Percentiles rank a stretch among this genome's conserved stretches.
Conservation (phyloP, 257 asterid genomes). For the Lycium barbarum region DNA sequence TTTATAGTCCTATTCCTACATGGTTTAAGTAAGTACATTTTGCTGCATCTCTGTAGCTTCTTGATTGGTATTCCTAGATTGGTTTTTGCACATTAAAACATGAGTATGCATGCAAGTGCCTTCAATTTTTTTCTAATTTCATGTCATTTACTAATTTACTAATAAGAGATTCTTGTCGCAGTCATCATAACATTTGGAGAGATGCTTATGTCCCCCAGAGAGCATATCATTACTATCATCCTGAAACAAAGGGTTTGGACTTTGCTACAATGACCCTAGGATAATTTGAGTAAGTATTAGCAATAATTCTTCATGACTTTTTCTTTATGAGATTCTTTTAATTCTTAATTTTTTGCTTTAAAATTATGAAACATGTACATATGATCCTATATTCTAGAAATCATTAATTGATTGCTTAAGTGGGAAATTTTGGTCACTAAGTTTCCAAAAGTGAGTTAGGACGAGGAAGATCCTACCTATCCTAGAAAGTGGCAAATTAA, state of each 20-base stretch:
- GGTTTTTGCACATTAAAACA: neutral
- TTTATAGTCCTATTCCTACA: conserved; percentile 91
- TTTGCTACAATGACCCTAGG: conserved; percentile 45
- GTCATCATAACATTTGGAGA: conserved; percentile 99
- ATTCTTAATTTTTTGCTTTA: too few relatives aligned
- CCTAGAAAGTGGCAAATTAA: too few relatives aligned
- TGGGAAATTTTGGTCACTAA: too few relatives aligned
- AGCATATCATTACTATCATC: conserved; percentile 90
- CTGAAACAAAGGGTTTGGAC: conserved; percentile 88
- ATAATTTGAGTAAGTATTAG: too few relatives aligned
- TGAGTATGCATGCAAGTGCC: conserved; percentile 11
- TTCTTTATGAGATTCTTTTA: too few relatives aligned
- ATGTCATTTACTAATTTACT: conserved; percentile 21
- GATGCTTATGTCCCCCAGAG: conserved; percentile 91
- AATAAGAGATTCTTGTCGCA: conserved; percentile 44
- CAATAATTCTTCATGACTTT: too few relatives aligned
- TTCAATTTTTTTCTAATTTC: conserved; percentile 22
- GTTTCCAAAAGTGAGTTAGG: too few relatives aligned
- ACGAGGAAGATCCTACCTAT: too few relatives aligned
- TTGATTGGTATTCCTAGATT: neutral
- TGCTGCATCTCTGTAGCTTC: neutral
- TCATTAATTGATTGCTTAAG: too few relatives aligned
- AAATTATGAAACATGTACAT: too few relatives aligned
- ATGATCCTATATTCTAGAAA: too few relatives aligned
- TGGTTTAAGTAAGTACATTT: conserved; percentile 84